Conservation (phyloP, 192 early-diverging fungal species). For the Diversispora epigaea region DNA sequence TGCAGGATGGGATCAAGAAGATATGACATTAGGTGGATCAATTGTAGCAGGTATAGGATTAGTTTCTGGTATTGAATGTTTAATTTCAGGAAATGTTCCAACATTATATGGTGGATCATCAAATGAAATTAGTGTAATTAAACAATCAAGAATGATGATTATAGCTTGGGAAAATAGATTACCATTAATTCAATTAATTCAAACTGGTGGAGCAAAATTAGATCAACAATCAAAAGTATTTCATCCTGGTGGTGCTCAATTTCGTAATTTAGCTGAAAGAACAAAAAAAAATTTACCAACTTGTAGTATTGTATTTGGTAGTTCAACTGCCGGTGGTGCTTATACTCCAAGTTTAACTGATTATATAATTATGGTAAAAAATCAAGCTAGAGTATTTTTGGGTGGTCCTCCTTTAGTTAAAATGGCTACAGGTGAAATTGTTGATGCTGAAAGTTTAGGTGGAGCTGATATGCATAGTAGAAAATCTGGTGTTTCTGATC, state of each 20-base stretch:
- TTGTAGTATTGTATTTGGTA: slow-evolving; percentile 65
- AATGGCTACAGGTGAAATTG: slow-evolving; percentile 68
- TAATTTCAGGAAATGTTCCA: slow-evolving; percentile 58
- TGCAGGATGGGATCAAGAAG: slow-evolving; percentile 62
- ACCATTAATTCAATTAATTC: slow-evolving; percentile 56
- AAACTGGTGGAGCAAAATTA: slow-evolving; percentile 65
- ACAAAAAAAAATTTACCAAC: slow-evolving; percentile 62
- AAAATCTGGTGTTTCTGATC: slow-evolving; percentile 64
- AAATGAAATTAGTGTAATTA: slow-evolving; percentile 57
- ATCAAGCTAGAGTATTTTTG: slow-evolving; percentile 65
- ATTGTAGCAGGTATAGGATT: slow-evolving; percentile 65
- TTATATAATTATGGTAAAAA: slow-evolving; percentile 68
- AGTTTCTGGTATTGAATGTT: slow-evolving; percentile 57
- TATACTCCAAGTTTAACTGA: slow-evolving; percentile 67
- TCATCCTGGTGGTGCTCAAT: slow-evolving; percentile 62
- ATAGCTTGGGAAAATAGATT: slow-evolving; percentile 61
- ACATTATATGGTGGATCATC: slow-evolving; percentile 63
- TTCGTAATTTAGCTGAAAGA: slow-evolving; percentile 57
- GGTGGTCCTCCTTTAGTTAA: slow-evolving; percentile 68
- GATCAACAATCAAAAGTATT: slow-evolving; percentile 66
- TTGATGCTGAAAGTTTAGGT: slow-evolving; percentile 63
- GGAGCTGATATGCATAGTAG: slow-evolving; percentile 72
- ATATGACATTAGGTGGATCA: slow-evolving; percentile 66
- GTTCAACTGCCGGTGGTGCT: slow-evolving; percentile 66
- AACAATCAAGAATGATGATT: slow-evolving; percentile 52